phyloP scores from a whole-genome alignment of 176 grass and related monocot species.

The sorghum (Sorghum bicolor) region Sorghum_bicolor_NCBIv3 NC_012874.2:71157501-71158000 shows the following conservation, averaged over 20 bases:
- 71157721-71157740: neutral
- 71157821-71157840: neutral
- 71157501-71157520: too few relatives aligned
- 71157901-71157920: constrained; percentile 1
- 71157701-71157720: neutral
- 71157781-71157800: neutral
- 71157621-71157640: neutral
- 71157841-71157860: constrained; percentile 1
- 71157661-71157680: neutral
- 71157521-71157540: too few relatives aligned
- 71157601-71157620: neutral
- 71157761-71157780: neutral
- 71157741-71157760: neutral
- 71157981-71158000: constrained; percentile 20
- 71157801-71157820: neutral
- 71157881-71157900: constrained; percentile 32
- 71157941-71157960: constrained; percentile 44
- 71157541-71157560: too few relatives aligned
- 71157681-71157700: neutral
- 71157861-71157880: constrained; percentile 24
- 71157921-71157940: constrained; percentile 27
- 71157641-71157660: neutral
- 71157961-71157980: constrained; percentile 39
- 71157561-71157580: too few relatives aligned
- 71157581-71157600: too few relatives aligned